phyloP scores from a whole-genome alignment of 176 grass and related monocot genomes.

The Aegilops speltoides region DNA sequence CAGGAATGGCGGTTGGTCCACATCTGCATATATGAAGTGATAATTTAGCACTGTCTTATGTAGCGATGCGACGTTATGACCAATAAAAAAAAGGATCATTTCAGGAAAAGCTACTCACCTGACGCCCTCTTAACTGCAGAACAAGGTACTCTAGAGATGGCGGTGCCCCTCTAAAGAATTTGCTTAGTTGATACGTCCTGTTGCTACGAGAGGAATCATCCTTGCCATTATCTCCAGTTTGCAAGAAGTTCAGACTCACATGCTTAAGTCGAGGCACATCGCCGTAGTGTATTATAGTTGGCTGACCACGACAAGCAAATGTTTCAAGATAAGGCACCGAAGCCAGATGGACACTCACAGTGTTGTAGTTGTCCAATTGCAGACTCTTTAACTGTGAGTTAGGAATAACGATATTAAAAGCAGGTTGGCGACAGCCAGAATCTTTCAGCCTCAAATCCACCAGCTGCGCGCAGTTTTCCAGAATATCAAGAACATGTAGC shows the following conservation, averaged over 20 bases:
- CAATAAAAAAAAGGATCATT: neutral
- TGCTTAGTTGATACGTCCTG: slow-evolving; percentile 15
- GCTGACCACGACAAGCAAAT: slow-evolving; percentile 13
- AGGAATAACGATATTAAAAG: neutral
- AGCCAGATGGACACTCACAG: slow-evolving; percentile 12
- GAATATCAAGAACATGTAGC: neutral
- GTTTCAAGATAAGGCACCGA: slow-evolving; percentile 18
- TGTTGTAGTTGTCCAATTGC: slow-evolving; percentile 1
- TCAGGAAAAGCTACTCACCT: slow-evolving; percentile 8
- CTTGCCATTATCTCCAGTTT: neutral
- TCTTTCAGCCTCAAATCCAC: neutral
- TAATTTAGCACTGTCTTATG: neutral
- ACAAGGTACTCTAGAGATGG: slow-evolving; percentile 16
- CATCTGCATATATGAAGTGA: neutral
- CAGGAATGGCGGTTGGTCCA: slow-evolving; percentile 10
- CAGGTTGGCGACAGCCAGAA: neutral
- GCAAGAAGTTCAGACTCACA: slow-evolving; percentile 21
- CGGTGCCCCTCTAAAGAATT: slow-evolving; percentile 16
- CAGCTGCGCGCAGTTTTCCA: neutral
- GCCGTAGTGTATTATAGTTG: slow-evolving; percentile 5
- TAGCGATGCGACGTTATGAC: neutral
- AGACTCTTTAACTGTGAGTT: slow-evolving; percentile 13
- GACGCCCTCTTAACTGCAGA: slow-evolving; percentile 27
- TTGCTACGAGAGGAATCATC: neutral
- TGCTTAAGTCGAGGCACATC: slow-evolving; percentile 20